phyloP scores from a whole-genome alignment of 306 rosid species.

The Medicago ruthenica region DNA sequence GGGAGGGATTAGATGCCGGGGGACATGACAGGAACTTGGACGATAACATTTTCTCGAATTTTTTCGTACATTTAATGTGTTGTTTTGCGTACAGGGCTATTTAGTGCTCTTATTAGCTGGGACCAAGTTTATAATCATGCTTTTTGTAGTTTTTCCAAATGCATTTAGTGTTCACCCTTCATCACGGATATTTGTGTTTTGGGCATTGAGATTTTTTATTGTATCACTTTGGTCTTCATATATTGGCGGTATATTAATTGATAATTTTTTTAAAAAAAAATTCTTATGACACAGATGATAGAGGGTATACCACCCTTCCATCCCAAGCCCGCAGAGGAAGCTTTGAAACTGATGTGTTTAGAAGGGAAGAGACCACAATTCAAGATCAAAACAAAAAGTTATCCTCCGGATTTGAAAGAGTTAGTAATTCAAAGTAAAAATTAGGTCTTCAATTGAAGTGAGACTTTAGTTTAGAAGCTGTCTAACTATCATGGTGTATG shows the following conservation, averaged over 20 bases:
- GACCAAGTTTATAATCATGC: constrained; percentile 26
- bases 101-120: constrained; percentile 17
- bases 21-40: neutral
- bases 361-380: constrained; percentile 84
- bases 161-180: constrained; percentile 10
- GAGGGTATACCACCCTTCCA: constrained; percentile 84
- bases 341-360: constrained; percentile 61
- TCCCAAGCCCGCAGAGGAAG: constrained; percentile 78
- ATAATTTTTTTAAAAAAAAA: neutral
- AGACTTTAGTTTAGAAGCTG: constrained; percentile 27
- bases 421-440: constrained; percentile 51
- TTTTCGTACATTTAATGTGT: constrained; percentile 1
- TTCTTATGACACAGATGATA: constrained; percentile 64
- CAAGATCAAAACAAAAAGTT: constrained; percentile 79
- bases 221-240: constrained; percentile 10
- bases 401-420: constrained; percentile 93
- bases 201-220: constrained; percentile 32
- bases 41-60: constrained; percentile 21
- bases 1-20: neutral
- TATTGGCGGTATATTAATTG: constrained; percentile 9
- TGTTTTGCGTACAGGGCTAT: constrained; percentile 14
- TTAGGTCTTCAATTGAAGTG: constrained; percentile 24
- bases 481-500: constrained; percentile 46
- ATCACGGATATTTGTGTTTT: neutral
- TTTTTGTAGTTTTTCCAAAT: constrained; percentile 20